These are phyloP conservation scores for Byssochlamys sp. DNA, from an alignment of 2,329 filamentous ascomycete genomes.

Conservation along the genomic window DNA sequence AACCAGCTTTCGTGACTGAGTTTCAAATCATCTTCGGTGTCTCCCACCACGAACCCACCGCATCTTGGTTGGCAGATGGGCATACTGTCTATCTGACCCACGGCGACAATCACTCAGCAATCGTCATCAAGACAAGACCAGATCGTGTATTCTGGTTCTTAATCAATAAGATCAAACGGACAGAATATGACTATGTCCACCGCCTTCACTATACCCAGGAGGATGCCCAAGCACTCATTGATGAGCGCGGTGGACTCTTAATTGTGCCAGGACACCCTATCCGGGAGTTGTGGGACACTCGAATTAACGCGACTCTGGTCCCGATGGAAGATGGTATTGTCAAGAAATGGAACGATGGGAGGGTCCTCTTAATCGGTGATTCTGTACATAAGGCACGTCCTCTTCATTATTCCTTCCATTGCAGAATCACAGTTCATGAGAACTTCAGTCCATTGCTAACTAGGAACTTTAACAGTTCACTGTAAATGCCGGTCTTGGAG, in stretches of 20 bases:
- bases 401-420: not conserved
- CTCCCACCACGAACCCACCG: not conserved
- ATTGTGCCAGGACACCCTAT: not conserved
- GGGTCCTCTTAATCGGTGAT: not conserved
- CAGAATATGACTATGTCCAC: not conserved
- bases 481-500: not conserved
- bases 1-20: not conserved
- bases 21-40: not conserved
- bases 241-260: not conserved
- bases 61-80: not conserved
- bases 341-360: not conserved
- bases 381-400: not conserved
- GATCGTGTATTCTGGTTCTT: not conserved
- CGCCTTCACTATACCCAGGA: not conserved
- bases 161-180: not conserved
- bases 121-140: not conserved
- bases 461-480: not conserved
- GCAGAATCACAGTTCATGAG: not conserved
- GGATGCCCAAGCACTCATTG: not conserved
- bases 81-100: not conserved
- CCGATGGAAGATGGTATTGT: not conserved
- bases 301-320: not conserved
- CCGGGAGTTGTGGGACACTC: not conserved
- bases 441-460: not conserved
- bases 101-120: not conserved